Conservation (phyloP, 2,329 filamentous ascomycete species). For the Pyrenophora graminea region DNA sequence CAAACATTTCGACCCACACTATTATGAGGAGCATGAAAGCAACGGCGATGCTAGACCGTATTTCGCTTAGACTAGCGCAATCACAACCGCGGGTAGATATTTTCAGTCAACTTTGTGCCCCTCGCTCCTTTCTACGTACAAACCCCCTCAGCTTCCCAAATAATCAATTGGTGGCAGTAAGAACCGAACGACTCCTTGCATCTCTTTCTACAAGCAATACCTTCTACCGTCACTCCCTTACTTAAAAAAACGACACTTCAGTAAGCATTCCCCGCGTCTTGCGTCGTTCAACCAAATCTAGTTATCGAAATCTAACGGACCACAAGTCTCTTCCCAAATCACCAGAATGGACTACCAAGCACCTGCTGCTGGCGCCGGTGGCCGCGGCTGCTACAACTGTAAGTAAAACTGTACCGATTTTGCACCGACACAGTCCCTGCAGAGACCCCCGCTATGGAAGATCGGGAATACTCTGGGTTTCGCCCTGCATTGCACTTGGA, state of each 20-base stretch:
- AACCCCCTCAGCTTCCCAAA: constrained; percentile 14
- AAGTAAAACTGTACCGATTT: constrained; percentile 22
- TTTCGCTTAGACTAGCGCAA: constrained; percentile 21
- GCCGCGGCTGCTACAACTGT: constrained; percentile 51
- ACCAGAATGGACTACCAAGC: constrained; percentile 45
- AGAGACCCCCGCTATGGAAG: constrained; percentile 5
- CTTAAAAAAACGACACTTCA: constrained; percentile 20
- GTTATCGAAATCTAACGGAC: constrained; percentile 29
- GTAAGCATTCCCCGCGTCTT: constrained; percentile 18
- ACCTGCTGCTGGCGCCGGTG: constrained; percentile 40
- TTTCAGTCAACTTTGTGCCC: constrained; percentile 17
- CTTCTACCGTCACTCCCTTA: constrained; percentile 27
- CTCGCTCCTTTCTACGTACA: constrained; percentile 15
- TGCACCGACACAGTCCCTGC: neutral
- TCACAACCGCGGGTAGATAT: constrained; percentile 18
- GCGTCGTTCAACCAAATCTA: constrained; percentile 6
- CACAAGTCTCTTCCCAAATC: constrained; percentile 29
- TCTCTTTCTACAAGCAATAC: constrained; percentile 13
- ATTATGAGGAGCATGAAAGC: constrained; percentile 1
- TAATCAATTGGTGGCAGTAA: constrained; percentile 22
- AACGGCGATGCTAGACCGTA: constrained; percentile 14
- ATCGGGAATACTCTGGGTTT: neutral
- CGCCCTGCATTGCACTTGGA: neutral
- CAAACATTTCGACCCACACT: constrained; percentile 10
- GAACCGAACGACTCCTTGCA: constrained; percentile 14